Evolutionary conservation across 768 basidiomycete genomes (phyloP), one percentile per base, ranked within the genome.

Genomic region (Boletus vermiculosoides): DNA sequence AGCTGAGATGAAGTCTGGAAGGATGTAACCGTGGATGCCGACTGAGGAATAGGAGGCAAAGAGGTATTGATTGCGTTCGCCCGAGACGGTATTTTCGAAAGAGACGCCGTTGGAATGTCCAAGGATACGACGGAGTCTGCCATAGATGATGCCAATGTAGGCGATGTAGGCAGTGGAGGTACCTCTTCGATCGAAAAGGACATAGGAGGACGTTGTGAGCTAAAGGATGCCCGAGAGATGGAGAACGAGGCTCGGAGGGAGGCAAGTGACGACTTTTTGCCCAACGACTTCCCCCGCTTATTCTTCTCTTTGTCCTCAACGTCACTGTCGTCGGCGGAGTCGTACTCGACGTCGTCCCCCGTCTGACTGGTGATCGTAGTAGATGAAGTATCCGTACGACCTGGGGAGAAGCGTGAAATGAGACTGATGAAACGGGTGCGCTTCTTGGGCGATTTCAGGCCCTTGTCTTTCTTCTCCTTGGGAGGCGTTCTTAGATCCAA

Each of bases 381-480:
- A 5, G 66, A 50, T 4, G 65, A 49, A 5, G 46, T 7, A 4
- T 73, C 70, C 15, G 22, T 36, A n/a, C 72, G 71, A 25, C 69
- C 60, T 0, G 70, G 71, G 1, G 71, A 73, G 4, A 71, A 28
- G 4, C 68, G 70, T 0, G 70, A 72, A 10, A 71, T 70, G 41
- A 71, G 66, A 45, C 63, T 70, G 36, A 73, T 68, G 50, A 71
- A 71, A 12, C 72, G 72, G 0, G 68, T n/a, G 7, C 70, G 70
- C 44, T 72, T 73, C 44, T 59, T 66, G 12, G 70, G 70, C 0
- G 64, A 61, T 50, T 72, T 73, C 10, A 60, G 5, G 5, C 33
- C 7, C 54, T 71, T 71, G 23, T 52, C 50, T 22, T 62, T 71
- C 39, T 64, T 72, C 1, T 49, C 50, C 41, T 52, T 64, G 15